Conservation (phyloP, 2,329 filamentous ascomycete species). For the Pyrenophora teres region DNA sequence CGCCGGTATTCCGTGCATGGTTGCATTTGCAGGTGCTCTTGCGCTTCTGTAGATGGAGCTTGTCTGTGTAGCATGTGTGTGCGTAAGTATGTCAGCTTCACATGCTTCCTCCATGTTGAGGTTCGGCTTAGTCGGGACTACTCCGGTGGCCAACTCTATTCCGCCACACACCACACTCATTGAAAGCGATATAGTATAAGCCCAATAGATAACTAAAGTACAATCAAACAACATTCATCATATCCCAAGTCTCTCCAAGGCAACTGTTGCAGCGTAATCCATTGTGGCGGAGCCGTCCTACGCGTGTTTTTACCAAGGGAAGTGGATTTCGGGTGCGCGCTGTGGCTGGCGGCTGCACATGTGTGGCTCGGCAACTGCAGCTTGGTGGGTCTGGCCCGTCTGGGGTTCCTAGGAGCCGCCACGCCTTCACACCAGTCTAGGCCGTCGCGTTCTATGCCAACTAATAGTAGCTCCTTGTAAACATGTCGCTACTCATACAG, state of each 20-base stretch:
- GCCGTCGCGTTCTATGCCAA: conserved; percentile 1
- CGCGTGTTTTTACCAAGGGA: conserved; percentile 5
- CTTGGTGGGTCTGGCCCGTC: conserved; percentile 11
- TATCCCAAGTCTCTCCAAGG: conserved; percentile 1
- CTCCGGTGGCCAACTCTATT: background rate
- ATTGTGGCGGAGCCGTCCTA: background rate
- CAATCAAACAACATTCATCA: background rate
- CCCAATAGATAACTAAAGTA: too few species aligned
- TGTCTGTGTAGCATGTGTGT: background rate
- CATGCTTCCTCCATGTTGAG: background rate
- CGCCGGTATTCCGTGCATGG: conserved; percentile 14
- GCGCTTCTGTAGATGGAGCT: conserved; percentile 24
- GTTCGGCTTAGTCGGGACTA: background rate
- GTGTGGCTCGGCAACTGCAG: conserved; percentile 1
- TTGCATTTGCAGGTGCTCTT: conserved; percentile 32
- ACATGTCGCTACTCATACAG: conserved; percentile 5
- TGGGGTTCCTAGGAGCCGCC: conserved; percentile 9
- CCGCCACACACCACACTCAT: background rate
- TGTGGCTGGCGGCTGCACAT: too few species aligned
- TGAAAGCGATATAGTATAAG: background rate
- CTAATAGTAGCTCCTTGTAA: conserved; percentile 7
- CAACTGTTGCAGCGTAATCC: background rate
- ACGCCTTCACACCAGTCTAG: conserved; percentile 6
- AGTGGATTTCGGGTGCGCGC: too few species aligned
- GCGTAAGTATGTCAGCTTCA: background rate